Evolutionary conservation across 1,284 basidiomycete genomes (phyloP).

Genomic region (Cystobasidium pallidum): DNA sequence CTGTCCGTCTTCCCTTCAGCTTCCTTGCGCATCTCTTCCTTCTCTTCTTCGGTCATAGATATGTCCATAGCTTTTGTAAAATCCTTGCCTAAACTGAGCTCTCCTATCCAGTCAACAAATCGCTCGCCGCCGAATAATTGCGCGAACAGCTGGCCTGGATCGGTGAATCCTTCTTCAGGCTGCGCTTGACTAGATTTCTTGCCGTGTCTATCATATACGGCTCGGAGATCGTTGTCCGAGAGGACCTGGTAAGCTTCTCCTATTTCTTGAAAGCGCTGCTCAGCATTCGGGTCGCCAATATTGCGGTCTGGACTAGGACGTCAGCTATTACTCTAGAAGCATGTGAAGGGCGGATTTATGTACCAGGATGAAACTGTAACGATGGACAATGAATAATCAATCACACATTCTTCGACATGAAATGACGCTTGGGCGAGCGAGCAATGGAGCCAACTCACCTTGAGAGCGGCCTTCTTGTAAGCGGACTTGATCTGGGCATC

Average conservation of each 20-base stretch:
- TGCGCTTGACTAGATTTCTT: constrained; percentile 49
- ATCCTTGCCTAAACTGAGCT: constrained; percentile 52
- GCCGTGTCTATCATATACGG: constrained; percentile 86
- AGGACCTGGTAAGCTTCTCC: constrained; percentile 62
- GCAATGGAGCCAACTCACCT: constrained; percentile 55
- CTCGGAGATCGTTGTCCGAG: constrained; percentile 70
- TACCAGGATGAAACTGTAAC: constrained; percentile 39
- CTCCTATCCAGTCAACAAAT: constrained; percentile 53
- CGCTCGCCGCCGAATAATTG: constrained; percentile 49
- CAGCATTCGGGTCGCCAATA: constrained; percentile 55
- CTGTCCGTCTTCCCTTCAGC: constrained; percentile 18
- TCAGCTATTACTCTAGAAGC: background rate
- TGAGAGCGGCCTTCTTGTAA: constrained; percentile 92
- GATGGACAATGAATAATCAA: background rate
- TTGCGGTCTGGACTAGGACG: constrained; percentile 75
- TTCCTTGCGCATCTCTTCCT: constrained; percentile 77
- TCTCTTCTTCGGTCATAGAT: constrained; percentile 80
- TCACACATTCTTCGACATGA: background rate
- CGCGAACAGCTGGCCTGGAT: constrained; percentile 51
- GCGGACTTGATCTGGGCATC: constrained; percentile 54
- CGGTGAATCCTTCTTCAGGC: constrained; percentile 50
- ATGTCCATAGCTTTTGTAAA: constrained; percentile 57
- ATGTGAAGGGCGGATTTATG: constrained; percentile 59
- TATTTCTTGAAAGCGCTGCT: constrained; percentile 73
- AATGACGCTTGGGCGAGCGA: background rate